These are phyloP conservation scores for Coemansia sp. DNA, from an alignment of 192 early-diverging fungal species.

Conservation along the genomic window DNA sequence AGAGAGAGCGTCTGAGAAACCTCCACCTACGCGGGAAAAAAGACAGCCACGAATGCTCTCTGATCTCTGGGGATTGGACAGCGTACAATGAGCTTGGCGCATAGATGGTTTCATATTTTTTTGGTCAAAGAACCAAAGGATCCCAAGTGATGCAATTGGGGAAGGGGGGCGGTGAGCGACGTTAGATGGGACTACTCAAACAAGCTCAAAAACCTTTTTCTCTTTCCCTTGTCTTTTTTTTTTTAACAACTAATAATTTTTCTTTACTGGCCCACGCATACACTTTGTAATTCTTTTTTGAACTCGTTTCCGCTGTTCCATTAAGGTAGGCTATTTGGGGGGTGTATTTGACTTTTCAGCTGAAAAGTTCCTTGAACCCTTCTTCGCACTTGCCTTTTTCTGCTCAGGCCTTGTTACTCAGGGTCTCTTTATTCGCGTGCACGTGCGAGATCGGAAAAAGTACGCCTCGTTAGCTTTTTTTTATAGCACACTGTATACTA, in stretches of 20 bases:
- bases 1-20: constrained; percentile 27
- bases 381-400: constrained; percentile 5
- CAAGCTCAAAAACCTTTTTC: not conserved
- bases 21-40: constrained; percentile 12
- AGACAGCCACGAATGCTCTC: not conserved
- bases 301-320: not conserved
- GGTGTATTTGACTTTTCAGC: constrained; percentile 5
- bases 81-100: not conserved
- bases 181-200: not conserved
- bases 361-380: constrained; percentile 18
- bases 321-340: not conserved
- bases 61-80: constrained; percentile 10
- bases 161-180: not conserved
- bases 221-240: not conserved
- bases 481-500: not conserved
- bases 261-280: constrained; percentile 8
- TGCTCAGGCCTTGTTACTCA: not conserved
- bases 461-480: not conserved
- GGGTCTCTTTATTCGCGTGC: not conserved
- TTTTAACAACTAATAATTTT: not conserved
- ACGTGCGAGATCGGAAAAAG: not conserved
- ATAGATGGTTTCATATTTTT: too few species aligned
- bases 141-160: not conserved
- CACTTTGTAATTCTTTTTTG: not conserved
- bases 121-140: not conserved